Conservation (phyloP, 2,329 filamentous ascomycete species). For the Aspergillus niger region DNA sequence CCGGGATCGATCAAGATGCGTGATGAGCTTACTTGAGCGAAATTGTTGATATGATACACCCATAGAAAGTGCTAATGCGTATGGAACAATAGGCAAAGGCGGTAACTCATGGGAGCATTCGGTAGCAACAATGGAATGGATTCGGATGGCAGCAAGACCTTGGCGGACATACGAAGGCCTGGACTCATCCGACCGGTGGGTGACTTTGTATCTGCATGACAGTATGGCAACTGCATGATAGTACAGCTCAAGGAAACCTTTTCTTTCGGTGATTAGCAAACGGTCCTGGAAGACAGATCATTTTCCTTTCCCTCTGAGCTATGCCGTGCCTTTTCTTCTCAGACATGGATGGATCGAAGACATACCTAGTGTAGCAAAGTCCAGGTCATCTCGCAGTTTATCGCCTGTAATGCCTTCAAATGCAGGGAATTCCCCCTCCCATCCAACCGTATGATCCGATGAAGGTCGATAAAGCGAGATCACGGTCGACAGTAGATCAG, state of each 20-base stretch:
- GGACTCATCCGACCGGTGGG: conserved; percentile 45
- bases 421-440: conserved; percentile 42
- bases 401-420: conserved; percentile 39
- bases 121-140: conserved; percentile 54
- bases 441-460: conserved; percentile 36
- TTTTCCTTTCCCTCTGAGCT: background rate
- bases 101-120: conserved; percentile 50
- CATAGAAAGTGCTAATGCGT: conserved; percentile 57
- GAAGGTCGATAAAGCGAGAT: conserved; percentile 45
- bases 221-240: conserved; percentile 60
- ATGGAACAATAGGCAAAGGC: conserved; percentile 58
- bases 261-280: background rate
- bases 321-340: background rate
- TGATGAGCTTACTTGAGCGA: conserved; percentile 53
- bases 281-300: background rate
- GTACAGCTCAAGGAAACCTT: conserved; percentile 56
- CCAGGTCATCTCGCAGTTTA: conserved; percentile 26
- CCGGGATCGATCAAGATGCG: conserved; percentile 39
- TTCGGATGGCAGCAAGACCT: conserved; percentile 57
- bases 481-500: conserved; percentile 39
- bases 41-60: conserved; percentile 60
- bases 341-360: background rate
- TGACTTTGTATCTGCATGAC: conserved; percentile 52
- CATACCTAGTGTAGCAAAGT: conserved; percentile 34
- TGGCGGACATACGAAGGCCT: conserved; percentile 57